Evolutionary conservation across 1,284 basidiomycete species (phyloP).

Genomic region (Pseudozyma sp.): DNA sequence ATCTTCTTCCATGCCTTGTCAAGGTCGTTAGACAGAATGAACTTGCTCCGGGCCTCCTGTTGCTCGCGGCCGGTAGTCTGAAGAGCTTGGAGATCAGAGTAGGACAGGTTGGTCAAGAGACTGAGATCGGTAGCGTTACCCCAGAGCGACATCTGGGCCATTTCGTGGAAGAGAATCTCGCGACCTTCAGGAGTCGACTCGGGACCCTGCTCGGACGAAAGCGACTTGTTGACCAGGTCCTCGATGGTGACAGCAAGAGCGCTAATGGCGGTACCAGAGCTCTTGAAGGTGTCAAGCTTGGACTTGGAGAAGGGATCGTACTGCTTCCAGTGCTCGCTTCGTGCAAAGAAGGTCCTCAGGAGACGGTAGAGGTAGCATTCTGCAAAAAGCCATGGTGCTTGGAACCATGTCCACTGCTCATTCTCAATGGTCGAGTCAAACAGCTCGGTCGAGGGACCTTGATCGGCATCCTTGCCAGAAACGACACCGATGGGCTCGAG

Average conservation of each 20-base stretch:
- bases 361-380: slow-evolving; percentile 87
- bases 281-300: slow-evolving; percentile 85
- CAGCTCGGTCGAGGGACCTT: slow-evolving; percentile 73
- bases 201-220: slow-evolving; percentile 30
- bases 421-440: slow-evolving; percentile 54
- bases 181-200: slow-evolving; percentile 49
- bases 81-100: slow-evolving; percentile 81
- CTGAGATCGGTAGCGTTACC: slow-evolving; percentile 77
- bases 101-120: slow-evolving; percentile 81
- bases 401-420: slow-evolving; percentile 83
- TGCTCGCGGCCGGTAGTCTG: slow-evolving; percentile 79
- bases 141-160: slow-evolving; percentile 88
- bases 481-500: slow-evolving; percentile 72
- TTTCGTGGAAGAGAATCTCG: slow-evolving; percentile 79
- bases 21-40: slow-evolving; percentile 87
- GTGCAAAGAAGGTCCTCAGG: slow-evolving; percentile 80
- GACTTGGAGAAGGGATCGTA: slow-evolving; percentile 88
- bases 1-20: slow-evolving; percentile 81
- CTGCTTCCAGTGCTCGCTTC: slow-evolving; percentile 78
- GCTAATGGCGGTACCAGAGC: slow-evolving; percentile 82
- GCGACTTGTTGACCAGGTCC: slow-evolving; percentile 52
- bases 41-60: slow-evolving; percentile 71
- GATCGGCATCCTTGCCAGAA: slow-evolving; percentile 72
- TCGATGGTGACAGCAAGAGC: slow-evolving; percentile 62
- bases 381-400: slow-evolving; percentile 87